phyloP scores from a whole-genome alignment of 257 asterid species.

The Solanum chmielewskii region DNA sequence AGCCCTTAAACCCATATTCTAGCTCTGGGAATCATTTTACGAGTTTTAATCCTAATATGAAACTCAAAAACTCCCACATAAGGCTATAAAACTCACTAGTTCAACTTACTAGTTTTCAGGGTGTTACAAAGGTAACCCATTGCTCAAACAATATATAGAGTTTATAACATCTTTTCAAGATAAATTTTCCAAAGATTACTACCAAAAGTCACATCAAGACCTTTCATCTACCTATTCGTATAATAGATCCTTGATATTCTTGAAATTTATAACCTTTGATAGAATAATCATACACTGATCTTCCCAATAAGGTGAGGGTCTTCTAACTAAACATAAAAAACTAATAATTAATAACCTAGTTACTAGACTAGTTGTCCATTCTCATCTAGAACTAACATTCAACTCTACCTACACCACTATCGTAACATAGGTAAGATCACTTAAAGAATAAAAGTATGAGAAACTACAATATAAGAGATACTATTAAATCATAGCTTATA shows the following conservation, averaged over 20 bases:
- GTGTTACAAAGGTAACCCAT: neutral
- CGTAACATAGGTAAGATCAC: neutral
- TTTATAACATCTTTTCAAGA: neutral
- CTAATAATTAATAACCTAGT: neutral
- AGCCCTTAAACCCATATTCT: too few relatives aligned
- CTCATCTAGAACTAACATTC: neutral
- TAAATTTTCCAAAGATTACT: neutral
- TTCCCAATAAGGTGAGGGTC: neutral
- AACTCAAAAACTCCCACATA: too few relatives aligned
- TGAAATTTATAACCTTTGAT: too few relatives aligned
- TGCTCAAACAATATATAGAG: neutral
- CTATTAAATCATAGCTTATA: neutral
- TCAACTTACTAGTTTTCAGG: too few relatives aligned
- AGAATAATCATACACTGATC: neutral
- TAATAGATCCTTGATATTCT: neutral
- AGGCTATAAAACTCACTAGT: too few relatives aligned
- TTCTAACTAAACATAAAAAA: neutral
- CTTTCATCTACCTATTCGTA: too few relatives aligned
- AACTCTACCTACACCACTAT: neutral
- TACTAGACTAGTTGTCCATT: neutral
- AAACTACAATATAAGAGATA: neutral
- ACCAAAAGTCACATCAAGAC: neutral
- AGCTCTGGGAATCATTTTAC: too few relatives aligned
- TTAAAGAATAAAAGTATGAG: neutral
- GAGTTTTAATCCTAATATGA: too few relatives aligned